phyloP scores from a whole-genome alignment of 805 yeast species.

The Metschnikowia aberdeeniae region DNA sequence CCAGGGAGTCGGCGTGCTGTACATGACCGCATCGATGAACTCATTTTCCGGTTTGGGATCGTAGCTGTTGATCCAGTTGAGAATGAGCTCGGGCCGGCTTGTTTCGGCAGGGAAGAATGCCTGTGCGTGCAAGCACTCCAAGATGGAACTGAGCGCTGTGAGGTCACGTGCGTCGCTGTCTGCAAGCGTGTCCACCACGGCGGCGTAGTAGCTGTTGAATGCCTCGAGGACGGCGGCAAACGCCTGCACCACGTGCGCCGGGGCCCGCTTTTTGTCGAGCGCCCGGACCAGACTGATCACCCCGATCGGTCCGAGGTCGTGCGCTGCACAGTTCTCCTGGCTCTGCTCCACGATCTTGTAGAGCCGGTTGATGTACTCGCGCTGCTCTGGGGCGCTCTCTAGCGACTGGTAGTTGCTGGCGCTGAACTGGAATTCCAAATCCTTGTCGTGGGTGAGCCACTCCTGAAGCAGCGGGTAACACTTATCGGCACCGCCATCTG shows the following conservation, averaged over 20 bases:
- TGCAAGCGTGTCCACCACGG: constrained; percentile 13
- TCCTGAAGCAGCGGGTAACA: constrained; percentile 41
- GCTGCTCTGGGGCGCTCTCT: constrained; percentile 35
- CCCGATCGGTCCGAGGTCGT: constrained; percentile 25
- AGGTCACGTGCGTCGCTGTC: constrained; percentile 25
- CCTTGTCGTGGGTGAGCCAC: constrained; percentile 40
- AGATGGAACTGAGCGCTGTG: constrained; percentile 43
- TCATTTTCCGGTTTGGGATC: constrained; percentile 62
- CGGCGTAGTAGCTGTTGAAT: constrained; percentile 15
- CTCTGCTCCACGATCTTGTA: constrained; percentile 49
- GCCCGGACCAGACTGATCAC: constrained; percentile 23
- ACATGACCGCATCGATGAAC: constrained; percentile 44
- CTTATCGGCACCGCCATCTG: constrained; percentile 6
- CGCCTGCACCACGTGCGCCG: constrained; percentile 20
- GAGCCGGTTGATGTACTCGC: constrained; percentile 44
- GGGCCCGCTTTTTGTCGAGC: constrained; percentile 10
- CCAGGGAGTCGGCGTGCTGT: constrained; percentile 43
- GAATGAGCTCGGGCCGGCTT: constrained; percentile 41
- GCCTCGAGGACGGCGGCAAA: constrained; percentile 20
- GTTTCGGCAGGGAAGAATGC: constrained; percentile 39
- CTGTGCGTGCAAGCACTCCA: constrained; percentile 56
- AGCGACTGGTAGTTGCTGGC: constrained; percentile 38
- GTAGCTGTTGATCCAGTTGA: constrained; percentile 65
- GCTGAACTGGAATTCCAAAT: constrained; percentile 38
- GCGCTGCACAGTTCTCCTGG: constrained; percentile 15